phyloP scores from a whole-genome alignment of 2,329 filamentous ascomycete species.

The Fusarium nematophilum region DNA sequence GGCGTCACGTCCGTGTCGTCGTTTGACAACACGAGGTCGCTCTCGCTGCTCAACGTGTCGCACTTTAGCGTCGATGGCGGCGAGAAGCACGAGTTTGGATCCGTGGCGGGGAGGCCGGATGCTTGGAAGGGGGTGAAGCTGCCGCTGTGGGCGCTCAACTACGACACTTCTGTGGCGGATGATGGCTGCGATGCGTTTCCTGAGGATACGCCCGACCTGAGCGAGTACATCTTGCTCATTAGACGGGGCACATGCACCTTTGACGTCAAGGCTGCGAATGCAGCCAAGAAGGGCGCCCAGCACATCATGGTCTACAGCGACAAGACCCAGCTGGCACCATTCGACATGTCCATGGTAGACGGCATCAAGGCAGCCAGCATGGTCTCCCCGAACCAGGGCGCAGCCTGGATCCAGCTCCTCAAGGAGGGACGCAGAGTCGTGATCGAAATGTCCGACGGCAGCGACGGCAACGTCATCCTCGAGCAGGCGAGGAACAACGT shows the following conservation, averaged over 20 bases:
- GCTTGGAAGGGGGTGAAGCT: slow-evolving; percentile 59
- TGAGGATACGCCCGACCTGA: slow-evolving; percentile 66
- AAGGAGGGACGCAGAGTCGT: slow-evolving; percentile 56
- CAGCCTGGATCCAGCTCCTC: slow-evolving; percentile 56
- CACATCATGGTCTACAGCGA: slow-evolving; percentile 74
- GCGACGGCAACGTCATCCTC: slow-evolving; percentile 51
- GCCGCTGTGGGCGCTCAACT: slow-evolving; percentile 61
- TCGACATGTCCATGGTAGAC: slow-evolving; percentile 47
- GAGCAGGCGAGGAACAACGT: slow-evolving; percentile 51
- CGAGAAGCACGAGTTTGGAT: slow-evolving; percentile 54
- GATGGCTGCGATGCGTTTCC: slow-evolving; percentile 66
- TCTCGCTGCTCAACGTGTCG: slow-evolving; percentile 56
- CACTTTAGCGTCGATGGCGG: slow-evolving; percentile 55
- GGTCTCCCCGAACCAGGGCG: slow-evolving; percentile 55
- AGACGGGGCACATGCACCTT: slow-evolving; percentile 69
- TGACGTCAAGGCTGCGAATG: slow-evolving; percentile 63
- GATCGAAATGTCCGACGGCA: slow-evolving; percentile 57
- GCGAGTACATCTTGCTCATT: slow-evolving; percentile 67
- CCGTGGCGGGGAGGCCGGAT: slow-evolving; percentile 53
- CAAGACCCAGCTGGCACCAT: slow-evolving; percentile 46
- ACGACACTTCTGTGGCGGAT: slow-evolving; percentile 59
- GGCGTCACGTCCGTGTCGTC: slow-evolving; percentile 62
- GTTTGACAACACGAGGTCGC: slow-evolving; percentile 59
- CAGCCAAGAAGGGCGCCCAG: slow-evolving; percentile 65
- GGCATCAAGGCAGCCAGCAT: slow-evolving; percentile 54